A percentile compares a stretch with the other conserved stretches of the same genome.
phyloP scores from a whole-genome alignment of 495 filamentous ascomycete species.

The Polyplosphaeria fusca region DNA sequence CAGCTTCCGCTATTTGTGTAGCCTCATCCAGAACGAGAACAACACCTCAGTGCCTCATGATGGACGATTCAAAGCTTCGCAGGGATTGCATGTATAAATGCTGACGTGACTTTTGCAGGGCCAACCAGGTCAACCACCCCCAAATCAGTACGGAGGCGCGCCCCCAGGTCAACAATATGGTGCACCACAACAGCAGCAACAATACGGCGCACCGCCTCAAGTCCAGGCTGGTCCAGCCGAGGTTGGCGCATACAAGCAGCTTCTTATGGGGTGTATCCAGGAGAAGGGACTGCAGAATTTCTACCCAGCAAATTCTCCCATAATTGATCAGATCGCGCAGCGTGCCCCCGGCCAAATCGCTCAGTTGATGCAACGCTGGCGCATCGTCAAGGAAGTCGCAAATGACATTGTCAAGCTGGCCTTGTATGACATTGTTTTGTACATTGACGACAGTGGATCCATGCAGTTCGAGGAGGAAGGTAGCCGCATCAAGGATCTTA shows the following conservation, averaged over 20 bases:
- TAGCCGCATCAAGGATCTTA: conserved; percentile 63
- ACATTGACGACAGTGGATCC: conserved; percentile 71
- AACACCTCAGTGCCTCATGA: too few relatives aligned
- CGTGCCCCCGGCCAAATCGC: conserved; percentile 47
- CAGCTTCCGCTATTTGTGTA: not conserved
- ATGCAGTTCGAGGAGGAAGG: conserved; percentile 66
- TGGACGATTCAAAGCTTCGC: not conserved
- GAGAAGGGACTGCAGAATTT: conserved; percentile 57
- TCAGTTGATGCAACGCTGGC: conserved; percentile 54
- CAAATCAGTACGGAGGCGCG: too few relatives aligned
- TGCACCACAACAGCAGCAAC: not conserved
- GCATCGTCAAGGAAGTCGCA: conserved; percentile 59
- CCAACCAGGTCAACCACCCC: conserved; percentile 17
- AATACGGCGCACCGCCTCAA: conserved; percentile 10
- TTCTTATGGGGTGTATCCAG: conserved; percentile 53
- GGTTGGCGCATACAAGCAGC: conserved; percentile 51
- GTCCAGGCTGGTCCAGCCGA: conserved; percentile 47
- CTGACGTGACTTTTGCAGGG: not conserved
- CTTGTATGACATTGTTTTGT: conserved; percentile 65
- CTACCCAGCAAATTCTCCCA: conserved; percentile 54
- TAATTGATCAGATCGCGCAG: conserved; percentile 44
- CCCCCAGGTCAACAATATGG: conserved; percentile 23
- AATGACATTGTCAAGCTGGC: conserved; percentile 66
- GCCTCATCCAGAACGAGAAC: not conserved
- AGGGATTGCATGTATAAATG: too few relatives aligned